Percentiles rank a stretch among this genome's conserved stretches.
These are phyloP conservation scores for Fusarium anthophilum DNA, from an alignment of 2,329 filamentous ascomycete genomes.

Conservation along the genomic window DNA sequence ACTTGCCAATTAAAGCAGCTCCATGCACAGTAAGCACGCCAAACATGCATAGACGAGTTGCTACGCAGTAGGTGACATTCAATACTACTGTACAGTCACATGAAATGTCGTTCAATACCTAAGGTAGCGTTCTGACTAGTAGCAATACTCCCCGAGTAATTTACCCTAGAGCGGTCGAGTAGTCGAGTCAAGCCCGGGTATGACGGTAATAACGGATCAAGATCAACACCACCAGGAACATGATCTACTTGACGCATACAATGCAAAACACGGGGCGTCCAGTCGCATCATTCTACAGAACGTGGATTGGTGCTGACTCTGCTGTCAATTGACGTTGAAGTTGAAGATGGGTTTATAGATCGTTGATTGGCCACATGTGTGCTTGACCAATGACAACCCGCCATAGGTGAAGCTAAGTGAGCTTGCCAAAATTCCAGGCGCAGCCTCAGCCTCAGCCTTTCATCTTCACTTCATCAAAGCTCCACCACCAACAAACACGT, in stretches of 20 bases:
- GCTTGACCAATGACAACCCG: slow-evolving; percentile 9
- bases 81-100: background rate
- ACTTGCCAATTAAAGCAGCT: background rate
- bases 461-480: slow-evolving; percentile 27
- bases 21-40: background rate
- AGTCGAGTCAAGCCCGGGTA: background rate
- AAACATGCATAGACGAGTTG: background rate
- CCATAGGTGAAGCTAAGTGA: slow-evolving; percentile 22
- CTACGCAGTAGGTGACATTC: background rate
- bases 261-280: background rate
- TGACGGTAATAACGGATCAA: background rate
- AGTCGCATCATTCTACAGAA: background rate
- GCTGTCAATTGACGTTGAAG: background rate
- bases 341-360: background rate
- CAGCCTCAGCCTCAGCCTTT: slow-evolving; percentile 43
- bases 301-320: background rate
- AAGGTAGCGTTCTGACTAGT: background rate
- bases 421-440: slow-evolving; percentile 36
- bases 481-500: slow-evolving; percentile 4
- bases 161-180: background rate
- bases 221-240: background rate
- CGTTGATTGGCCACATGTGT: slow-evolving; percentile 32
- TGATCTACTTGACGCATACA: background rate
- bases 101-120: background rate
- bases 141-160: background rate